phyloP scores from a whole-genome alignment of 176 grass and related monocot species.

The Metroxylon sagu region DNA sequence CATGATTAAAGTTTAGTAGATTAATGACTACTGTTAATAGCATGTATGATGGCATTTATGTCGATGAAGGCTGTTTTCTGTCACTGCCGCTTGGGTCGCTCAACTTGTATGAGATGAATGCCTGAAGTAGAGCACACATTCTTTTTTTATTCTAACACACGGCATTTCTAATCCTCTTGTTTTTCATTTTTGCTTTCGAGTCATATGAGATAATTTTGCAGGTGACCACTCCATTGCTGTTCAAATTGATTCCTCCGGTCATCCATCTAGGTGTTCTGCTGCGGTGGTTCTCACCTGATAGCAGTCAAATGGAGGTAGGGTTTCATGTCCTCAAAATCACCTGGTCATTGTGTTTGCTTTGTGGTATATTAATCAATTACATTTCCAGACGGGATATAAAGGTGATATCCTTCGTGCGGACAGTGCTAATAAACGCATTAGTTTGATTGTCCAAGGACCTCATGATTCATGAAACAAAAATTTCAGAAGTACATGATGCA shows the following conservation, averaged over 20 bases:
- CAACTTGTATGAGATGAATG: no score
- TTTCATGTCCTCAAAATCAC: neutral
- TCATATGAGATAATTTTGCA: constrained; percentile 16
- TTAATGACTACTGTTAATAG: no score
- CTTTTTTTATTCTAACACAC: no score
- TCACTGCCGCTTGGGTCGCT: no score
- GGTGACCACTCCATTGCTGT: constrained; percentile 95
- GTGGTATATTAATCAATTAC: neutral
- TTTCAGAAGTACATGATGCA: constrained; percentile 16
- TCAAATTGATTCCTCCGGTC: constrained; percentile 96
- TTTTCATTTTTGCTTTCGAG: constrained; percentile 6
- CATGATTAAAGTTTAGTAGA: no score
- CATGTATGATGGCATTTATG: no score
- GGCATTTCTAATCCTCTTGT: no score
- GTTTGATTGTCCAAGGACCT: constrained; percentile 68
- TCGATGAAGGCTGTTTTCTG: no score
- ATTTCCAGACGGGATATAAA: constrained; percentile 78
- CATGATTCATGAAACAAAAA: constrained; percentile 71
- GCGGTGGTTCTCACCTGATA: constrained; percentile 94
- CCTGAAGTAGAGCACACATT: no score
- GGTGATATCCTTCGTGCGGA: constrained; percentile 62
- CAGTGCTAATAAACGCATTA: constrained; percentile 69
- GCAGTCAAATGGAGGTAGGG: constrained; percentile 75
- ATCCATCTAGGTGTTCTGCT: constrained; percentile 90
- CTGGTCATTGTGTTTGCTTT: no score